These are phyloP conservation scores for Phytophthora nicotianae DNA, from an alignment of 352 stramenopile genomes.

Conservation along the genomic window DNA sequence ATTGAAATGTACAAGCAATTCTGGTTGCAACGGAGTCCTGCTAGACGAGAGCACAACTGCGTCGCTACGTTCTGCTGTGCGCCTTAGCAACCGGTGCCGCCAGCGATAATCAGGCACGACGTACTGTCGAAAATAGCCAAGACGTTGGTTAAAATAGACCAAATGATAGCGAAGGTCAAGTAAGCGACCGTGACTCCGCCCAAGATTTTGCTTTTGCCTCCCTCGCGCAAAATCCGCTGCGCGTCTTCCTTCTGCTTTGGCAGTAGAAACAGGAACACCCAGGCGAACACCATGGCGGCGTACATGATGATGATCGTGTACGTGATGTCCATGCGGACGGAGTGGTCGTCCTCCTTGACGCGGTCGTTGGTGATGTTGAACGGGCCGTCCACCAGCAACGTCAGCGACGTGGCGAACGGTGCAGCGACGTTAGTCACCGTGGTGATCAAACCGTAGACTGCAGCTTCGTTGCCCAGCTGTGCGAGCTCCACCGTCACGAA, in stretches of 20 bases:
- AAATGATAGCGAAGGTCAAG: constrained; percentile 20
- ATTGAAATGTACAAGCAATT: not conserved
- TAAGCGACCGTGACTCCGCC: constrained; percentile 18
- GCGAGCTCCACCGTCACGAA: constrained; percentile 27
- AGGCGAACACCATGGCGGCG: constrained; percentile 21
- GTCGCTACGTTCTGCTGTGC: constrained; percentile 3
- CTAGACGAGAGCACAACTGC: constrained; percentile 29
- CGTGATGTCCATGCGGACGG: constrained; percentile 27
- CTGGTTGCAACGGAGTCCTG: constrained; percentile 1
- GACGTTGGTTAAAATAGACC: constrained; percentile 27
- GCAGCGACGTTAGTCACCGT: constrained; percentile 16
- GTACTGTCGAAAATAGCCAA: constrained; percentile 30
- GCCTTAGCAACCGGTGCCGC: constrained; percentile 9
- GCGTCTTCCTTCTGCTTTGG: constrained; percentile 30
- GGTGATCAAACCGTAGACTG: constrained; percentile 24
- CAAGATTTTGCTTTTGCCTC: constrained; percentile 19
- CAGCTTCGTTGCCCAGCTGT: constrained; percentile 23
- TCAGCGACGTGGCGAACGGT: constrained; percentile 24
- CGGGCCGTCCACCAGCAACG: constrained; percentile 16
- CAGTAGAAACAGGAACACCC: constrained; percentile 22
- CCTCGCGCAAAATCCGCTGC: constrained; percentile 14
- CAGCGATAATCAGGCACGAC: constrained; percentile 25
- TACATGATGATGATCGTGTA: constrained; percentile 33
- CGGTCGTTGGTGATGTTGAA: constrained; percentile 24
- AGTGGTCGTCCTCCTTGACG: constrained; percentile 18